Evolutionary conservation across 1,284 basidiomycete genomes (phyloP).

Genomic region (Melampsora americana): DNA sequence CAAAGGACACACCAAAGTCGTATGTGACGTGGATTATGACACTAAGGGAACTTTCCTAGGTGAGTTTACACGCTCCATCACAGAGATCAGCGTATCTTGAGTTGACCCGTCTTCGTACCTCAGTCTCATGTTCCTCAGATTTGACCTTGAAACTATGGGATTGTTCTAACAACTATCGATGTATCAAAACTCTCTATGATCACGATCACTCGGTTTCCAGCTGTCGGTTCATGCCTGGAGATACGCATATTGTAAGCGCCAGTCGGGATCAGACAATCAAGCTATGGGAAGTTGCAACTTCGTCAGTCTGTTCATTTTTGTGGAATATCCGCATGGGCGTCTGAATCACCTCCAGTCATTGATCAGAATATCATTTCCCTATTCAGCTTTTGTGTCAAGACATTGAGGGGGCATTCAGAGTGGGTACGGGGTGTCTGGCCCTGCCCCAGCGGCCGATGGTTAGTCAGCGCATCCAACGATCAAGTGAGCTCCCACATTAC

Average conservation of each 20-base stretch:
- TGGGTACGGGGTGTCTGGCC: slow-evolving; percentile 70
- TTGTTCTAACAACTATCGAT: slow-evolving; percentile 80
- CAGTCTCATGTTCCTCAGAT: slow-evolving; percentile 84
- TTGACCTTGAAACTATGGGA: slow-evolving; percentile 90
- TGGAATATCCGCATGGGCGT: neutral
- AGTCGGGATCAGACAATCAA: slow-evolving; percentile 81
- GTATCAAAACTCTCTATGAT: slow-evolving; percentile 77
- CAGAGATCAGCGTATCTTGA: neutral
- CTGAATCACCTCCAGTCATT: neutral
- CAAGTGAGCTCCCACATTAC: slow-evolving; percentile 61
- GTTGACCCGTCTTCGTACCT: neutral
- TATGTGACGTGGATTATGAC: slow-evolving; percentile 83
- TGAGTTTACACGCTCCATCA: slow-evolving; percentile 54
- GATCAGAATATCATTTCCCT: neutral
- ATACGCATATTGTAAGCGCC: slow-evolving; percentile 75
- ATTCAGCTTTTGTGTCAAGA: slow-evolving; percentile 59
- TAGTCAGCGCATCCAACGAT: slow-evolving; percentile 79
- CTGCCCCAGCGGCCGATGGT: slow-evolving; percentile 69
- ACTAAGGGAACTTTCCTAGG: slow-evolving; percentile 75
- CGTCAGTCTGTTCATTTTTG: slow-evolving; percentile 59
- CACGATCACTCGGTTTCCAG: slow-evolving; percentile 87
- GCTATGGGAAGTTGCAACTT: slow-evolving; percentile 78
- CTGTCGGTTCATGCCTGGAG: slow-evolving; percentile 77
- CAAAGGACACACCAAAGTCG: slow-evolving; percentile 85
- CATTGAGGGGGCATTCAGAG: slow-evolving; percentile 64